A percentile compares a stretch with the other conserved stretches of the same genome.
phyloP scores from a whole-genome alignment of 2,329 filamentous ascomycete genomes.

The Sclerotinia nivalis region DNA sequence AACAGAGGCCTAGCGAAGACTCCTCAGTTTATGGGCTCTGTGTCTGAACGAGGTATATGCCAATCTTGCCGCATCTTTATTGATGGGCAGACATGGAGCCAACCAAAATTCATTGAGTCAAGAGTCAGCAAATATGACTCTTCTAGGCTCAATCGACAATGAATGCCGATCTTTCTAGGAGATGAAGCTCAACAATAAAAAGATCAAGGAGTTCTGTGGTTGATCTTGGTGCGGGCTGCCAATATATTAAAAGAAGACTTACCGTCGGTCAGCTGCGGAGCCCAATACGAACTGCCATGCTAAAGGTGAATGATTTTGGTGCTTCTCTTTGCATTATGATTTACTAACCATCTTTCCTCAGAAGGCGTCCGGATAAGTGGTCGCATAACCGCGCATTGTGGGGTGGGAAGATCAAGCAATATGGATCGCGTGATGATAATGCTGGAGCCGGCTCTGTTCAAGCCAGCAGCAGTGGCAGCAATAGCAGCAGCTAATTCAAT shows the following conservation, averaged over 20 bases:
- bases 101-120: neutral
- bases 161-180: neutral
- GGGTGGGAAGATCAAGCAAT: neutral
- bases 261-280: neutral
- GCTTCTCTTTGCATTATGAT: neutral
- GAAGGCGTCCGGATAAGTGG: too few relatives aligned
- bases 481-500: too few relatives aligned
- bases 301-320: neutral
- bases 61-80: neutral
- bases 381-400: too few relatives aligned
- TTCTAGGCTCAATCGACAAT: neutral
- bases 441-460: too few relatives aligned
- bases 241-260: neutral
- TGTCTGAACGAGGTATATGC: neutral
- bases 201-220: neutral
- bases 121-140: neutral
- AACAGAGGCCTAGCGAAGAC: neutral
- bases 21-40: neutral
- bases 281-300: too few relatives aligned
- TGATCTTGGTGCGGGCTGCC: neutral
- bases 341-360: neutral
- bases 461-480: too few relatives aligned
- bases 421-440: too few relatives aligned
- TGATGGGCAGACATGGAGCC: neutral
- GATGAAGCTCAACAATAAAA: neutral